These are phyloP conservation scores for Naematelia aurantialba DNA, from an alignment of 768 basidiomycete species.

Conservation along the genomic window DNA sequence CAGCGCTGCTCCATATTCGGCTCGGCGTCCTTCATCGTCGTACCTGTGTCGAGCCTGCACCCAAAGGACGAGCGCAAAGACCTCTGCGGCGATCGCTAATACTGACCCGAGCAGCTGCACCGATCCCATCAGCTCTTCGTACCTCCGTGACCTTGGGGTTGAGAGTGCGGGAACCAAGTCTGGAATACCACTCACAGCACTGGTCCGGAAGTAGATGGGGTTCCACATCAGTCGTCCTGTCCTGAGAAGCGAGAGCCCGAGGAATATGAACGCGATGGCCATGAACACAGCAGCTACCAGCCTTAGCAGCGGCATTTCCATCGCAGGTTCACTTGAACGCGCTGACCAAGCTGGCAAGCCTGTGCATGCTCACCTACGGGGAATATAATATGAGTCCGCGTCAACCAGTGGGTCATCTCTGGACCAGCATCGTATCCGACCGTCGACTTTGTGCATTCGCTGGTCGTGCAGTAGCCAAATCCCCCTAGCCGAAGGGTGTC, in stretches of 20 bases:
- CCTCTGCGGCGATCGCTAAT: slow-evolving; percentile 24
- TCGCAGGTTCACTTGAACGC: neutral
- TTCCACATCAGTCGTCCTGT: slow-evolving; percentile 30
- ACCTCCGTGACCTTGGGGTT: neutral
- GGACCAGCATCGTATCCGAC: slow-evolving; percentile 25
- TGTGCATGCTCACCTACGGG: slow-evolving; percentile 23
- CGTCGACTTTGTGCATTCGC: neutral
- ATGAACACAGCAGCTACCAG: slow-evolving; percentile 26
- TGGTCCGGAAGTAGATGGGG: slow-evolving; percentile 31
- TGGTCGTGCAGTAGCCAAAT: slow-evolving; percentile 25
- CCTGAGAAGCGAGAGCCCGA: slow-evolving; percentile 25
- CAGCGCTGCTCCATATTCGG: slow-evolving; percentile 31
- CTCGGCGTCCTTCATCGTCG: slow-evolving; percentile 6
- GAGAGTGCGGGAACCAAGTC: neutral
- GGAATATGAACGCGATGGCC: slow-evolving; percentile 23
- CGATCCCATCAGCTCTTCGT: neutral
- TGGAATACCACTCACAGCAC: slow-evolving; percentile 23
- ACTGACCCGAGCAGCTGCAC: slow-evolving; percentile 23
- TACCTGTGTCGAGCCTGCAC: slow-evolving; percentile 25
- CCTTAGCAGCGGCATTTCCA: neutral
- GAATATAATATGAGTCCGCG: slow-evolving; percentile 25
- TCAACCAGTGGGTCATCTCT: slow-evolving; percentile 27
- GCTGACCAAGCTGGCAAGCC: neutral
- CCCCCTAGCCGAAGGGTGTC: slow-evolving; percentile 20
- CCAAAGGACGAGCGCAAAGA: slow-evolving; percentile 30